Percentiles rank a stretch among this genome's conserved stretches.
Evolutionary conservation across 352 stramenopile species (phyloP).

Genomic region (Phytophthora kernoviae): DNA sequence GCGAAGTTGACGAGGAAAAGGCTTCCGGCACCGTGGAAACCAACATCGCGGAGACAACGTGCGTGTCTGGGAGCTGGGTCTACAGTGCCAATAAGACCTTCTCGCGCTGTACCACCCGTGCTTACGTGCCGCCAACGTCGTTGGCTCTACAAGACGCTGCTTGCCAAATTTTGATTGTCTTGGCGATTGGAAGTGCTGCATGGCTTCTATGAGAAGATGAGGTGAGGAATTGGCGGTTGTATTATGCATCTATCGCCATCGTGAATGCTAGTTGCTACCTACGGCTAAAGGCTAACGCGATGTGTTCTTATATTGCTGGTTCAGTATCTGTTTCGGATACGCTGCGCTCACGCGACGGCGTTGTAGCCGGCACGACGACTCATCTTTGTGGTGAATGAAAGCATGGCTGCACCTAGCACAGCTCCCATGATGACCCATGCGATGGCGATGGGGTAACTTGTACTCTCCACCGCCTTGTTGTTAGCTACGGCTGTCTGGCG

Average conservation of each 20-base stretch:
- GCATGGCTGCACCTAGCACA: conserved; percentile 36
- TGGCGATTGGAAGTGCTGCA: conserved; percentile 1
- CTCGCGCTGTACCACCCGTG: conserved; percentile 61
- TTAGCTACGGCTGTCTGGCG: conserved; percentile 17
- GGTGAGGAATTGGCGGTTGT: not conserved
- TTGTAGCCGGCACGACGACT: conserved; percentile 46
- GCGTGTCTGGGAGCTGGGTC: conserved; percentile 56
- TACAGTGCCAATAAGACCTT: conserved; percentile 51
- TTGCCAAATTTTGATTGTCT: not conserved
- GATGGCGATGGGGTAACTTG: conserved; percentile 23
- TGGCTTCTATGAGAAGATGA: conserved; percentile 10
- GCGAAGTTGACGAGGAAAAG: conserved; percentile 46
- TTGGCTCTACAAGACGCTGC: not conserved
- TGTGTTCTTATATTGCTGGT: conserved; percentile 2
- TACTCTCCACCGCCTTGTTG: not conserved
- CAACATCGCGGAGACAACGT: conserved; percentile 42
- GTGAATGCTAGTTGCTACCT: not conserved
- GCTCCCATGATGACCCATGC: conserved; percentile 43
- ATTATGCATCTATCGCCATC: conserved; percentile 13
- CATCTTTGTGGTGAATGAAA: conserved; percentile 39
- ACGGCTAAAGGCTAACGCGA: conserved; percentile 6
- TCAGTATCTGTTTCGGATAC: not conserved
- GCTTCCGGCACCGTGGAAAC: conserved; percentile 30
- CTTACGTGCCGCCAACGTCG: conserved; percentile 40
- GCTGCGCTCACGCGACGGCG: conserved; percentile 23